Percentiles rank a stretch among this genome's conserved stretches.
Evolutionary conservation across 2,329 filamentous ascomycete species (phyloP).

Genomic region (Fusarium verrucosum): DNA sequence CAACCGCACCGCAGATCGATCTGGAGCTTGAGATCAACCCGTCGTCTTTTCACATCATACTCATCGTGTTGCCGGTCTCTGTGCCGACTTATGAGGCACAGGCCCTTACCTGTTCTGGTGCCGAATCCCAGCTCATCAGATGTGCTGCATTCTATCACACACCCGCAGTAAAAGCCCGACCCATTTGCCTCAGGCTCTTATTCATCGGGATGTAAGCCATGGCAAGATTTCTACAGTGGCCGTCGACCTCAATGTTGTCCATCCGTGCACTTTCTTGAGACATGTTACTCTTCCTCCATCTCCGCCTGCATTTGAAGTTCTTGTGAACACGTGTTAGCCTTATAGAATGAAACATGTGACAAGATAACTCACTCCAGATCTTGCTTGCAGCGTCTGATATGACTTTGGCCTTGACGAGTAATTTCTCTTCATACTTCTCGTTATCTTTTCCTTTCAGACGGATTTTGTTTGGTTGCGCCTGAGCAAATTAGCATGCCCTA

Average conservation of each 20-base stretch:
- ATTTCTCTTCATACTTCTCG: conserved; percentile 69
- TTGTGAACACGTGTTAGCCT: conserved; percentile 38
- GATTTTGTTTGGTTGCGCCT: conserved; percentile 74
- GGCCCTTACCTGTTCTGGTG: conserved; percentile 6
- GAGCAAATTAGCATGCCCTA: not conserved
- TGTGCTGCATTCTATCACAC: conserved; percentile 17
- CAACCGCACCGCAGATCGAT: conserved; percentile 3
- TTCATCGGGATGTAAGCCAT: not conserved
- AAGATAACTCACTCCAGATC: conserved; percentile 67
- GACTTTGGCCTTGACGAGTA: conserved; percentile 71
- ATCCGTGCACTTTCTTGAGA: not conserved
- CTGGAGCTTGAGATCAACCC: not conserved
- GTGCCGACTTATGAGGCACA: conserved; percentile 3
- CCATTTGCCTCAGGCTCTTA: conserved; percentile 20
- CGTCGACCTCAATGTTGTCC: not conserved
- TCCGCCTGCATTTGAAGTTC: conserved; percentile 63
- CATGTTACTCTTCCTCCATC: conserved; percentile 54
- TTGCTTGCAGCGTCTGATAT: conserved; percentile 75
- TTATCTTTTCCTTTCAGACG: conserved; percentile 64
- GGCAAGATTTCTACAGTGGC: not conserved
- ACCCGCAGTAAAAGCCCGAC: conserved; percentile 10
- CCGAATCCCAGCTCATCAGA: conserved; percentile 1
- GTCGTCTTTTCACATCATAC: not conserved
- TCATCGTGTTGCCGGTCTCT: not conserved
- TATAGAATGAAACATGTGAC: not conserved